phyloP scores from a whole-genome alignment of 208 protist genomes.

The Trypanosoma scelopori region DNA sequence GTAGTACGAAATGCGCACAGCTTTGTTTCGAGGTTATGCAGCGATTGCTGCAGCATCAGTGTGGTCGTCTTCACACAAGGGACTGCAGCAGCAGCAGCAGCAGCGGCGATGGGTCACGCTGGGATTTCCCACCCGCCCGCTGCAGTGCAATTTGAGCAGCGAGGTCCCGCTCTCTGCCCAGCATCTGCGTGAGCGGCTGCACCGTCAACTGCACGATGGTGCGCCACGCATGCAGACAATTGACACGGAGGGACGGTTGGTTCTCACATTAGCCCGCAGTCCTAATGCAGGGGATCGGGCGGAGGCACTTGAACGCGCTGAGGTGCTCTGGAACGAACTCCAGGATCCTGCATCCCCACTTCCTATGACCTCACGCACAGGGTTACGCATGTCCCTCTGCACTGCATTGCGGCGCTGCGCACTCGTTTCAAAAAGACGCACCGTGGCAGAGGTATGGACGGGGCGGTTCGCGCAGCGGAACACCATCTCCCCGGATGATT shows the following conservation, averaged over 20 bases:
- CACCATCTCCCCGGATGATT: conserved; percentile 53
- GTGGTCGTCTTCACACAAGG: conserved; percentile 2
- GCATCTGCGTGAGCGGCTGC: conserved; percentile 25
- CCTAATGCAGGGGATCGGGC: conserved; percentile 40
- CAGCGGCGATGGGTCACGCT: conserved; percentile 24
- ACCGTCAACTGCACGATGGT: conserved; percentile 14
- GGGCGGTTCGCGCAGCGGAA: conserved; percentile 62
- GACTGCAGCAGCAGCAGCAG: conserved; percentile 31
- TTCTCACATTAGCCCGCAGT: conserved; percentile 61
- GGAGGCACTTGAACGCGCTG: conserved; percentile 69
- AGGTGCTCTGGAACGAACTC: conserved; percentile 71
- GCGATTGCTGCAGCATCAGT: not conserved
- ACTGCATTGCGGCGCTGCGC: conserved; percentile 77
- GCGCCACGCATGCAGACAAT: conserved; percentile 39
- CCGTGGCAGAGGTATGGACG: conserved; percentile 69
- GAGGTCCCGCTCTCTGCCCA: conserved; percentile 13
- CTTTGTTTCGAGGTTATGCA: not conserved
- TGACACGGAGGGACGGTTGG: conserved; percentile 66
- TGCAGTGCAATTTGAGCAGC: conserved; percentile 10
- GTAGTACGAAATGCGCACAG: not conserved
- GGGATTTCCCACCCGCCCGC: conserved; percentile 2
- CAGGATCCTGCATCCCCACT: conserved; percentile 41
- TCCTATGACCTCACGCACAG: conserved; percentile 51
- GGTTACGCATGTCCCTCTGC: conserved; percentile 66
- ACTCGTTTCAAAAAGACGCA: conserved; percentile 36